Evolutionary conservation across 139 green algal genomes (phyloP).

Genomic region (Auxenochlorella protothecoides): DNA sequence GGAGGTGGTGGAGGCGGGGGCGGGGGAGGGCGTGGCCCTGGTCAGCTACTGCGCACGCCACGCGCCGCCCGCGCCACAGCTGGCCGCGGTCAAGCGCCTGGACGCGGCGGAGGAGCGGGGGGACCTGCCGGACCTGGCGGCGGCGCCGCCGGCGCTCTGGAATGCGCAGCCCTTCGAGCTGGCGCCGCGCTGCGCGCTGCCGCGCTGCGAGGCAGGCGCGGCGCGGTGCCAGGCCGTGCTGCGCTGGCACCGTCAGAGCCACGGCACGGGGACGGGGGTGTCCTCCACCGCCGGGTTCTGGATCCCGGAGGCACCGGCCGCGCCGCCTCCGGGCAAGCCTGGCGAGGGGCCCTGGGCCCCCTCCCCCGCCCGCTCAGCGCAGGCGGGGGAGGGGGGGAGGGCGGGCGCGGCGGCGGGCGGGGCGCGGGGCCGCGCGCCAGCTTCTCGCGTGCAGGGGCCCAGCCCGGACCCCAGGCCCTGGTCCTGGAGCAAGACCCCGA

Average conservation of each 20-base stretch:
- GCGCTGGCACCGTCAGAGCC: constrained; percentile 3
- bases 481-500: no score
- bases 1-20: neutral
- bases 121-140: constrained; percentile 1
- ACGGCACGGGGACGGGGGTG: constrained; percentile 39
- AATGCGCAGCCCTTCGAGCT: constrained; percentile 67
- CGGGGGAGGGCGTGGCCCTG: neutral
- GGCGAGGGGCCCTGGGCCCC: neutral
- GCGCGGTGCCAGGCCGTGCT: constrained; percentile 39
- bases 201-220: constrained; percentile 38
- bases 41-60: no score
- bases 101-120: constrained; percentile 21
- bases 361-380: neutral
- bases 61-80: no score
- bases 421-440: neutral
- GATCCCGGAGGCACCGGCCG: constrained; percentile 28
- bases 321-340: neutral
- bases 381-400: neutral
- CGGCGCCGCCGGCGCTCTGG: constrained; percentile 27
- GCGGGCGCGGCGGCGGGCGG: constrained; percentile 1
- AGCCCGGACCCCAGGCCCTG: no score
- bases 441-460: neutral
- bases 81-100: no score
- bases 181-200: constrained; percentile 24
- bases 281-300: constrained; percentile 32